Percentiles rank a stretch among this genome's conserved stretches.
Evolutionary conservation across 73 alveolate genomes (phyloP).

Genomic region (Paramecium pentaurelia): DNA sequence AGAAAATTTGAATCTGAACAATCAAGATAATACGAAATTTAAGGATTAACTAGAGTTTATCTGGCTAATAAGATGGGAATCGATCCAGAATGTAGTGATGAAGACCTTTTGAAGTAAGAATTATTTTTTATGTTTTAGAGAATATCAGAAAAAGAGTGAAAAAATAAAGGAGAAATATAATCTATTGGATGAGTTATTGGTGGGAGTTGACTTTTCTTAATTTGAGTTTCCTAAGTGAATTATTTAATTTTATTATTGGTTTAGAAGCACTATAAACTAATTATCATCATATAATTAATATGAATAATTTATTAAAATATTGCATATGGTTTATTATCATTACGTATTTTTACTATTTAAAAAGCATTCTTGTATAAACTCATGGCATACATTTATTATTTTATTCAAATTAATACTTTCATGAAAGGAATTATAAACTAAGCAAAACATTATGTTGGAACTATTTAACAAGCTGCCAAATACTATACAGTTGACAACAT

Average conservation of each 20-base stretch:
- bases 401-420: background rate
- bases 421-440: background rate
- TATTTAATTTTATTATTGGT: background rate
- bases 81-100: constrained; percentile 44
- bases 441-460: constrained; percentile 67
- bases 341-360: background rate
- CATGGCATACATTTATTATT: background rate
- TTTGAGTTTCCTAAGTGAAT: background rate
- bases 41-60: constrained; percentile 34
- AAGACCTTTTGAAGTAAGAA: background rate
- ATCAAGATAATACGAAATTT: constrained; percentile 16
- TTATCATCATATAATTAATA: background rate
- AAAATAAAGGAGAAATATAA: background rate
- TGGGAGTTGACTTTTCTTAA: background rate
- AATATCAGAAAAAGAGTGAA: background rate
- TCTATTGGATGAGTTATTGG: background rate
- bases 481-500: constrained; percentile 74
- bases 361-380: background rate
- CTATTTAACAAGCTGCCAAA: constrained; percentile 68
- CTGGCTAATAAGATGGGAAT: constrained; percentile 31
- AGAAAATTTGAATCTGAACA: constrained; percentile 52
- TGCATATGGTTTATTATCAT: background rate
- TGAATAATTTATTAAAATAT: background rate
- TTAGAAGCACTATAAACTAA: background rate
- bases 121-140: background rate